Percentiles rank a stretch among this genome's conserved stretches.
Conservation (phyloP, 106 monocot species). For the Dendrobium catenatum region DNA sequence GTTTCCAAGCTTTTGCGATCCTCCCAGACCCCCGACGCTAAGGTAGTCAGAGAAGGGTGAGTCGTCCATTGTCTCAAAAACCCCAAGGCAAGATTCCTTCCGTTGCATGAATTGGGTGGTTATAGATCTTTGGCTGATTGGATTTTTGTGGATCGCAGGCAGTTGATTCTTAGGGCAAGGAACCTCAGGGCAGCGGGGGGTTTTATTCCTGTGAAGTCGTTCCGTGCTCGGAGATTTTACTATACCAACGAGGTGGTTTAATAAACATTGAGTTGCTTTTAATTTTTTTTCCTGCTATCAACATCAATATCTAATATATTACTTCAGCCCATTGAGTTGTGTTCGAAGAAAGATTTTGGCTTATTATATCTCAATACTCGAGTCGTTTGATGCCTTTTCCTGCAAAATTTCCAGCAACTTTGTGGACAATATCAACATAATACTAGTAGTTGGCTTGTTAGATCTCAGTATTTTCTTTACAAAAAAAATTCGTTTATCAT, state of each 20-base stretch:
- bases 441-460: neutral
- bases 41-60: constrained; percentile 84
- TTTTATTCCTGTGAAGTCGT: constrained; percentile 20
- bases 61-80: neutral
- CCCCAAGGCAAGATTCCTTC: neutral
- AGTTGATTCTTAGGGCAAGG: constrained; percentile 27
- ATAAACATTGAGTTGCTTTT: neutral
- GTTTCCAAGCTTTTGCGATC: constrained; percentile 96
- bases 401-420: neutral
- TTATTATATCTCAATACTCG: neutral
- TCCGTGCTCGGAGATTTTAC: constrained; percentile 16
- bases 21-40: constrained; percentile 54
- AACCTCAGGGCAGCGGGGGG: constrained; percentile 20
- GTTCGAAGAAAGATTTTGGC: neutral
- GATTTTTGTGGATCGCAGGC: constrained; percentile 10
- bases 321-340: neutral
- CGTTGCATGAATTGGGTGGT: neutral
- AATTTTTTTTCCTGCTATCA: neutral
- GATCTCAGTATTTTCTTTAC: too few species aligned
- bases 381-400: neutral
- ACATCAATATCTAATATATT: neutral
- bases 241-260: constrained; percentile 25
- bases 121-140: neutral
- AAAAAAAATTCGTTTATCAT: neutral
- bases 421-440: neutral